Evolutionary conservation across 2,329 filamentous ascomycete genomes (phyloP).

Genomic region (Dactylonectria estremocensis): DNA sequence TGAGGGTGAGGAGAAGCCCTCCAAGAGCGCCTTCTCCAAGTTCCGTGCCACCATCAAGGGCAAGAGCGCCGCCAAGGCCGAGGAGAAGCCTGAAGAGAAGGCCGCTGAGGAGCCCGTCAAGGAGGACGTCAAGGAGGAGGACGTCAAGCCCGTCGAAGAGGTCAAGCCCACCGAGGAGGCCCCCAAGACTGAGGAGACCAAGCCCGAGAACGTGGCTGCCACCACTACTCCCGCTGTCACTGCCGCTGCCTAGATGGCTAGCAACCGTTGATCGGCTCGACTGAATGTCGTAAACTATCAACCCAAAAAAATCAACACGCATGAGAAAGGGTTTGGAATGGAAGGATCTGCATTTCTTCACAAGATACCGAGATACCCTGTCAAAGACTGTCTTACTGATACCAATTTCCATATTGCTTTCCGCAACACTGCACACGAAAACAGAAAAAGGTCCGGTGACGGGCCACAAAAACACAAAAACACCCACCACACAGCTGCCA

Average conservation of each 20-base stretch:
- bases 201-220: slow-evolving; percentile 57
- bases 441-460: slow-evolving; percentile 37
- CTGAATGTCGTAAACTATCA: slow-evolving; percentile 40
- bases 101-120: slow-evolving; percentile 52
- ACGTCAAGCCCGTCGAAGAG: slow-evolving; percentile 52
- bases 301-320: slow-evolving; percentile 51
- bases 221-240: slow-evolving; percentile 64
- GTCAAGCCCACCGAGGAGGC: slow-evolving; percentile 56
- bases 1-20: slow-evolving; percentile 72
- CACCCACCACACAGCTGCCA: slow-evolving; percentile 37
- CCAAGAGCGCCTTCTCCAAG: slow-evolving; percentile 72
- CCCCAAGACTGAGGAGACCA: slow-evolving; percentile 56
- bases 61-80: slow-evolving; percentile 59
- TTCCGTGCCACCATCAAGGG: slow-evolving; percentile 70
- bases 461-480: slow-evolving; percentile 42
- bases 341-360: slow-evolving; percentile 69
- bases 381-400: slow-evolving; percentile 65
- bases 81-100: slow-evolving; percentile 59
- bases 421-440: slow-evolving; percentile 38
- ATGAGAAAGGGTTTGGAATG: slow-evolving; percentile 63
- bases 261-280: slow-evolving; percentile 46
- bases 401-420: slow-evolving; percentile 57
- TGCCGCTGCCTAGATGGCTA: slow-evolving; percentile 64
- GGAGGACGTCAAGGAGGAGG: slow-evolving; percentile 52
- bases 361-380: slow-evolving; percentile 69